Evolutionary conservation across 2,329 filamentous ascomycete species (phyloP), one percentile per base, ranked within the genome.

Genomic region (Ophidiomyces ophidiicola): DNA sequence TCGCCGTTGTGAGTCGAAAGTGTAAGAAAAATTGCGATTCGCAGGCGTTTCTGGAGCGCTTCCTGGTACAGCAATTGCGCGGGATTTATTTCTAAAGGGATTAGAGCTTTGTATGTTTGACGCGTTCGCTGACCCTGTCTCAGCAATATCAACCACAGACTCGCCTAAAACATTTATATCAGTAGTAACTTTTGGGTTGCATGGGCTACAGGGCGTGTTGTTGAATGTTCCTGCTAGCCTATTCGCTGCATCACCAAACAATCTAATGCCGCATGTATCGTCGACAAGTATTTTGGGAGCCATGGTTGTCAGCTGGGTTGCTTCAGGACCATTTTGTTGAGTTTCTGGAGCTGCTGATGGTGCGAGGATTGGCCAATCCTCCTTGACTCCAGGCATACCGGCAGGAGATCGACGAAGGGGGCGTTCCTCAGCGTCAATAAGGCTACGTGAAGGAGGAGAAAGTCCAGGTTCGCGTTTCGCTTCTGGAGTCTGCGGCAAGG

Each of bases 401-500:
- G 25, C 21, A 12, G 29, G 24, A 7, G 34, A 31, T n/a, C 24
- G 25, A 21, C 23, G 18, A 23, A 41, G 31, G 15, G 34, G 28
- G 8, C 20, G 20, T 15, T 44, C 38, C 30, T 42, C 33, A 17
- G 38, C 36, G 19, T 44, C 38, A 24, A 38, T 37, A 14, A 43
- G 18, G 11, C 36, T 34, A 11, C 36, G 39, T 7, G 35, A 40
- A 7, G 32, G 31, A 28, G 29, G 17, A 8, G 30, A 36, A 14
- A 18, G 14, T 5, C 35, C 23, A 5, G n/a, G 17, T 5, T 35
- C 38, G 5, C 10, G 4, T 5, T 31, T 36, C 12, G 17, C n/a
- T 6, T 29, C 34, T 17, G 45, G 45, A n/a, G 43, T 38, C 19
- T 24, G 34, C 24, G 44, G 45, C 24, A 47, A 41, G 12, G 45